phyloP scores from a whole-genome alignment of 257 asterid genomes.

The Solanum bulbocastanum region DNA sequence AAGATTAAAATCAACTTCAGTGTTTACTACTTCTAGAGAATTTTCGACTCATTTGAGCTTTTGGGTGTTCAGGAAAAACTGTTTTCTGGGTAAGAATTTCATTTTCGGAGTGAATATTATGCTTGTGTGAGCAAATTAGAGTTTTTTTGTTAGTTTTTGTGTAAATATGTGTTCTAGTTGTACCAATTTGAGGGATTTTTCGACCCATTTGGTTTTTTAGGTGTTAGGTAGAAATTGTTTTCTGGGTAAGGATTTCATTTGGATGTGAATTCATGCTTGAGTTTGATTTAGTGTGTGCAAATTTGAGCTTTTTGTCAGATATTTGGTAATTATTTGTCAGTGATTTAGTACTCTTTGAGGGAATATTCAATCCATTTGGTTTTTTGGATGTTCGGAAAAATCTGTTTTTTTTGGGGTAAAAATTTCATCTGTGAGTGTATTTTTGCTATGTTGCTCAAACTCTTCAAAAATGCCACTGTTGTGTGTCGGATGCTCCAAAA shows the following conservation, averaged over 20 bases:
- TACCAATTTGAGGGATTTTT: background rate
- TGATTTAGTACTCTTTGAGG: background rate
- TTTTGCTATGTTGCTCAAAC: background rate
- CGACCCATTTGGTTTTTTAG: background rate
- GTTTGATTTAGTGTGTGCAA: background rate
- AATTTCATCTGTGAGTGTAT: background rate
- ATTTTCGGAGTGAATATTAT: background rate
- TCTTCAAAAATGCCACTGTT: background rate
- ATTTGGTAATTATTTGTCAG: background rate
- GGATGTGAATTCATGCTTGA: background rate
- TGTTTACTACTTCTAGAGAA: background rate
- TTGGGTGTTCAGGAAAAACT: background rate
- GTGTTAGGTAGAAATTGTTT: background rate
- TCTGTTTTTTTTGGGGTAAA: background rate
- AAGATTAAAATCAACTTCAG: constrained; percentile 6
- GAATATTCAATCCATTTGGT: background rate
- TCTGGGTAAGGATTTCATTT: background rate
- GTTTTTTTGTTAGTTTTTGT: too few relatives aligned
- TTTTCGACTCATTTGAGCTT: background rate
- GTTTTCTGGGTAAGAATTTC: background rate
- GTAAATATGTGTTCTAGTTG: too few relatives aligned
- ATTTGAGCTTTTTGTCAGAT: background rate
- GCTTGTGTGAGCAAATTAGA: too few relatives aligned
- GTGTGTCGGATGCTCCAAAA: background rate
- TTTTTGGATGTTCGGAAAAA: background rate